Evolutionary conservation across 371 early-diverging fungal species (phyloP), one percentile per base, ranked within the genome.

Genomic region (Mucor racemosus): DNA sequence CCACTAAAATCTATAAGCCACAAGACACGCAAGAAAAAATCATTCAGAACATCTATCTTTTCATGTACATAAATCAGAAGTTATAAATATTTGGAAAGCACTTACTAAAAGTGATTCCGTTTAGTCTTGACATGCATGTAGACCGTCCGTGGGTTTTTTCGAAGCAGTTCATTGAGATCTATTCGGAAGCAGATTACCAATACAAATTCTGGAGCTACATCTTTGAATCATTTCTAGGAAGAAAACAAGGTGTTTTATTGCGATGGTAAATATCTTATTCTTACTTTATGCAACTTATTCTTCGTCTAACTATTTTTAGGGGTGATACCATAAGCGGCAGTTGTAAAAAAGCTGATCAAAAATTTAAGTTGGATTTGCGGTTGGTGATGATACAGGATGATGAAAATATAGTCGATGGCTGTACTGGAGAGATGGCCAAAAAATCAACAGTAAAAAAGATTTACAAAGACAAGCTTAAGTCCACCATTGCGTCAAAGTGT

Each of bases 391-490:
- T 69, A 1, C 64, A 54, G 60, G 13, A 60, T 64, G 63, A 59
- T 54, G 61, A 60, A 60, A 55, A 42, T 46, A 64, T n/a, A 39
- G 57, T 69, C 0, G 64, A 69, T 69, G 8, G 56, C 38, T 64
- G 60, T 55, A 69, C 55, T 56, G 64, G 61, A 60, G 60, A 69
- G 65, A 60, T 69, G 36, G 57, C 60, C 46, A 64, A 57, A 39
- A 64, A 69, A 44, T 61, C 69, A 65, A 64, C 69, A 38, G 48
- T 58, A 58, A 65, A 61, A 61, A 70, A 65, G 50, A 61, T 50
- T 7, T 65, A 65, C 36, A 70, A 65, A 62, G 62, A 65, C 62
- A 69, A 69, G 58, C 62, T 69, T 11, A 69, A 65, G 42, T 61
- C 69, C 14, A 19, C 19, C 46, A 65, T 65, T 61, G 62, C 65